phyloP scores from a whole-genome alignment of 305 asterid species.

The Rubia tinctorum region DNA sequence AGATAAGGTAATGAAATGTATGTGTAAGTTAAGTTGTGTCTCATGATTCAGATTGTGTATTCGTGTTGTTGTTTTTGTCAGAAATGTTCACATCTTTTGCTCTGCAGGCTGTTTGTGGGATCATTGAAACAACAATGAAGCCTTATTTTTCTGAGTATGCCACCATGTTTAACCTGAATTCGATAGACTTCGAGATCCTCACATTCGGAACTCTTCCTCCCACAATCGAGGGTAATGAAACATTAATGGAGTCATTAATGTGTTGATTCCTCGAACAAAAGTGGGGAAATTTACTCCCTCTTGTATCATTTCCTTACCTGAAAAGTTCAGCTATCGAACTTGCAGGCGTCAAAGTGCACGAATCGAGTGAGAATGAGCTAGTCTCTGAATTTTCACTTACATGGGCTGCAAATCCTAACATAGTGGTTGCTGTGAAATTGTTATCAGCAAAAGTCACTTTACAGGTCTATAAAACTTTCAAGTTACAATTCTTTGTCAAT shows the following conservation, averaged over 20 bases:
- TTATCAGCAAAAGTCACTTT: slow-evolving; percentile 36
- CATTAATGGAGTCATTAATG: neutral
- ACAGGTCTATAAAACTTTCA: slow-evolving; percentile 45
- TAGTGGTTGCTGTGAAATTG: slow-evolving; percentile 52
- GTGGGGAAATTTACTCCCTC: neutral
- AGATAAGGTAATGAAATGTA: slow-evolving; percentile 52
- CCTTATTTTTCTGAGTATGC: slow-evolving; percentile 54
- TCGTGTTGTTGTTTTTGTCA: neutral
- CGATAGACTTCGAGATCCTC: slow-evolving; percentile 54
- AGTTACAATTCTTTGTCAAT: neutral
- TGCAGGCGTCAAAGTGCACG: slow-evolving; percentile 62
- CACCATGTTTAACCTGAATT: slow-evolving; percentile 42
- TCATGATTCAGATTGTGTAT: neutral
- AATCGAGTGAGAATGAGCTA: slow-evolving; percentile 62
- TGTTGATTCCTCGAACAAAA: neutral
- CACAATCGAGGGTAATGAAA: slow-evolving; percentile 45
- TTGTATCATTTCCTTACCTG: neutral
- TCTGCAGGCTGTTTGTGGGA: slow-evolving; percentile 57
- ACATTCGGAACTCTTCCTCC: slow-evolving; percentile 76
- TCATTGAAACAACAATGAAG: slow-evolving; percentile 48
- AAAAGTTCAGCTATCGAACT: slow-evolving; percentile 8
- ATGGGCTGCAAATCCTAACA: slow-evolving; percentile 80
- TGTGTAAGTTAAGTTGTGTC: neutral
- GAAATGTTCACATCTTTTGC: neutral
- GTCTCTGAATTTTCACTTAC: slow-evolving; percentile 57